Base-by-base conservation (phyloP, 164 flowering plant genomes). In the Chimonanthus salicifolius region DNA sequence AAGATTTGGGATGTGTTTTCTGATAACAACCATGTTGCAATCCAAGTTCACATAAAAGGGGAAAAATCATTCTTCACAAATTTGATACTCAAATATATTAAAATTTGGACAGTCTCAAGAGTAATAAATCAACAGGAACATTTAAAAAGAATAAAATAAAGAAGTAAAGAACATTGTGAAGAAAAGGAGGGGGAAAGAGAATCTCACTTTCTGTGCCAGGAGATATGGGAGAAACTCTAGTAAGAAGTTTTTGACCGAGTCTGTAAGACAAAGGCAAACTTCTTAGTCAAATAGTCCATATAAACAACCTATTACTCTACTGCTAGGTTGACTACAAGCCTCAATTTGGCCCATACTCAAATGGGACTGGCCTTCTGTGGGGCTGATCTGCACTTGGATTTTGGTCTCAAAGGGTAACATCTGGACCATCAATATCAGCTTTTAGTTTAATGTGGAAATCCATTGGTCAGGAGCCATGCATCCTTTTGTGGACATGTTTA, bases 121-220 rank as follows among this genome's bases (percentile, higher is more conserved):
- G n/a, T 10, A 54, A 54, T 54, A 16, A 54, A 16, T 16, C 60
- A 54, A 54, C 15, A 54, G 60, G 16, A 54, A 54, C 5, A 54
- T 9, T 54, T 20, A 2, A 10, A 54, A 16, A 9, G 21, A 20
- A 20, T 20, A 20, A 20, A 20, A 20, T 20, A 20, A 20, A 20
- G 7, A 54, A 54, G 11, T 54, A 13, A 45, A 43, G n/a, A 13
- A 66, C 47, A 43, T 7, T 45, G 44, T 15, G 21, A 47, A 67
- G 45, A 62, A 68, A 74, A 49, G 62, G 46, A 64, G 7, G 11
- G 21, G 4, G 5, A 1, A 47, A 50, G 74, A 43, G 58, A 18
- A 20, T 46, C 11, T 64, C 49, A 66, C 45, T 65, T 75, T 33
- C 4, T 74, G 21, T 68, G 84, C 88, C 90, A 71, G 83, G 71